Evolutionary conservation across 1,284 basidiomycete genomes (phyloP).

Genomic region (Naganishia sp.): DNA sequence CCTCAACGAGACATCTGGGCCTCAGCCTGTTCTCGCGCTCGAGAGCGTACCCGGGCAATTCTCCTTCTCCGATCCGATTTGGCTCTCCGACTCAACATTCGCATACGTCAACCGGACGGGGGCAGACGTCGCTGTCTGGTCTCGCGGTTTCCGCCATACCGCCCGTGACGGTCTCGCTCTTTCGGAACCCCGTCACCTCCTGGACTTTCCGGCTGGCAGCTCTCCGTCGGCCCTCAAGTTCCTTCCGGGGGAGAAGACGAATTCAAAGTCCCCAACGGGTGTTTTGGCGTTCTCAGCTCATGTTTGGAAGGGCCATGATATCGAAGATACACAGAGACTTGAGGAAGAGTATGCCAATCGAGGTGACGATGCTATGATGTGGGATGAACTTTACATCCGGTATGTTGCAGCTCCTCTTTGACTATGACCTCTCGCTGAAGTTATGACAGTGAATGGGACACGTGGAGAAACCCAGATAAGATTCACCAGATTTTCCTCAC

Average conservation of each 20-base stretch:
- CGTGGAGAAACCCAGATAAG: slow-evolving; percentile 73
- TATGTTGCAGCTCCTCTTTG: slow-evolving; percentile 59
- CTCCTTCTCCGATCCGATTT: slow-evolving; percentile 42
- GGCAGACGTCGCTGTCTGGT: slow-evolving; percentile 34
- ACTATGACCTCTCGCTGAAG: background rate
- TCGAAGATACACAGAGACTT: slow-evolving; percentile 65
- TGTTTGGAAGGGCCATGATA: slow-evolving; percentile 71
- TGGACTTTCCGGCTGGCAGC: slow-evolving; percentile 49
- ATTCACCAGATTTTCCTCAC: slow-evolving; percentile 67
- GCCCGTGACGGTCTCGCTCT: slow-evolving; percentile 16
- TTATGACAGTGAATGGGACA: slow-evolving; percentile 80
- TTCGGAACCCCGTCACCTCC: slow-evolving; percentile 34
- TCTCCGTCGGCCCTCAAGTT: slow-evolving; percentile 66
- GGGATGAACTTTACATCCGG: slow-evolving; percentile 71
- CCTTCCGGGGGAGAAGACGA: slow-evolving; percentile 42
- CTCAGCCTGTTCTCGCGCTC: slow-evolving; percentile 1
- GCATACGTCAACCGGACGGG: slow-evolving; percentile 50
- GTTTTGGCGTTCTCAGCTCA: slow-evolving; percentile 66
- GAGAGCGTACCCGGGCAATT: slow-evolving; percentile 35
- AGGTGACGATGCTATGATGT: slow-evolving; percentile 73
- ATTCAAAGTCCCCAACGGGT: background rate
- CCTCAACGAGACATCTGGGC: slow-evolving; percentile 40
- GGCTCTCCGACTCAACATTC: slow-evolving; percentile 46
- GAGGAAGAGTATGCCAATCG: slow-evolving; percentile 68
- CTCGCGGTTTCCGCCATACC: slow-evolving; percentile 3